Evolutionary conservation across 352 stramenopile genomes (phyloP).

Genomic region (Nothophytophthora sp.): DNA sequence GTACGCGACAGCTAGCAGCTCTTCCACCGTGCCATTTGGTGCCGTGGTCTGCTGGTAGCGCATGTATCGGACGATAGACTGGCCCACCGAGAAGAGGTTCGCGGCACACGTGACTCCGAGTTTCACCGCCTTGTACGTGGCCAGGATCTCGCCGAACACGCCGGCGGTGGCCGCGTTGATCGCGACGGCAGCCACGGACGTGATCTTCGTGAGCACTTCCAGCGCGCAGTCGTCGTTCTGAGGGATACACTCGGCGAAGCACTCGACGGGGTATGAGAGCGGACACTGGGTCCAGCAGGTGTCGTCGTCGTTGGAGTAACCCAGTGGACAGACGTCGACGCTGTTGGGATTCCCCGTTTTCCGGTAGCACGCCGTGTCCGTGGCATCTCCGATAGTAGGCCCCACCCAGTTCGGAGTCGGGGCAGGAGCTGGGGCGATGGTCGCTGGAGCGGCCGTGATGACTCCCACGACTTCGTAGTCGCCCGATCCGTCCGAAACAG

Average conservation of each 20-base stretch:
- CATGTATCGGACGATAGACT: slow-evolving; percentile 47
- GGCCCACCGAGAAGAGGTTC: slow-evolving; percentile 45
- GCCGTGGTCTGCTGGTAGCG: slow-evolving; percentile 33
- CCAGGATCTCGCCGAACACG: slow-evolving; percentile 55
- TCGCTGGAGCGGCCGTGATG: too few species aligned
- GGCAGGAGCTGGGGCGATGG: too few species aligned
- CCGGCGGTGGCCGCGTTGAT: slow-evolving; percentile 56
- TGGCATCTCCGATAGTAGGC: slow-evolving; percentile 18
- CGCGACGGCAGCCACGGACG: slow-evolving; percentile 42
- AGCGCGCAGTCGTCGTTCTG: slow-evolving; percentile 65
- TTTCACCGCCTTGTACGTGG: slow-evolving; percentile 43
- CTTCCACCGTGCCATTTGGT: slow-evolving; percentile 48
- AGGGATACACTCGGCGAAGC: slow-evolving; percentile 65
- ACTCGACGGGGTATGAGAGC: slow-evolving; percentile 73
- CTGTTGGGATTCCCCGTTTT: slow-evolving; percentile 40
- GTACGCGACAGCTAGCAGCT: slow-evolving; percentile 42
- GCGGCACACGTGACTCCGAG: slow-evolving; percentile 47
- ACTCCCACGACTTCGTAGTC: too few species aligned
- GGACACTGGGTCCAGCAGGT: slow-evolving; percentile 75
- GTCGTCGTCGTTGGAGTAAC: slow-evolving; percentile 43
- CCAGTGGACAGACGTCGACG: slow-evolving; percentile 26
- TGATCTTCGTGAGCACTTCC: slow-evolving; percentile 53
- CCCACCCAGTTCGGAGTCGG: slow-evolving; percentile 37
- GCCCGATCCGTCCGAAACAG: too few species aligned
- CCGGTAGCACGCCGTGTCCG: slow-evolving; percentile 54